Evolutionary conservation across 805 yeast genomes (phyloP), one percentile per base, ranked within the genome.

Genomic region (Sporopachydermia quercuum): DNA sequence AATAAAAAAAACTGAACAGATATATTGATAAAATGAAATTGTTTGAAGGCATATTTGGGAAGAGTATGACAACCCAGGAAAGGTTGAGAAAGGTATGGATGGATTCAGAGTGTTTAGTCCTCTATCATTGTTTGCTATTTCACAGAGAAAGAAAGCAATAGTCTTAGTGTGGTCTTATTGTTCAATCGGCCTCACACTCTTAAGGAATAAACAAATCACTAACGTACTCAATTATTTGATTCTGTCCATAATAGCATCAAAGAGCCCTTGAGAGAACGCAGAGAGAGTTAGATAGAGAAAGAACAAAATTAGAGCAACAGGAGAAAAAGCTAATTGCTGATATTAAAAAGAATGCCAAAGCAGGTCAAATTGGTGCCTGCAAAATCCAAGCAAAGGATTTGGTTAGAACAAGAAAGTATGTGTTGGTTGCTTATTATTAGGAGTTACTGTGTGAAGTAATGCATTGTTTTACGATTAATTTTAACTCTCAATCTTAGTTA

Each of bases 41-140:
- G 50, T 72, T 91, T 48, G 94, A 87, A 53, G 91, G 97, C 97
- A 85, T 83, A 18, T 91, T 91, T 62, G 98, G 98, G 5, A 83
- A 85, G 68, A 74, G 79, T 55, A 63, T 81, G 46, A 85, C 97
- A 37, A 97, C 98, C 6, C 96, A 87, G 56, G 98, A 91, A 61
- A 71, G 86, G 57, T 72, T 91, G 55, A 76, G 96, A 46, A 89
- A 76, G 52, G 71, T 65, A 51, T 23, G 30, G 8, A 23, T 40
- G 66, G 53, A 6, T 17, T 8, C 19, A 19, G 18, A 13, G 35
- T 18, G 8, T 14, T 16, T 23, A n/a, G n/a, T n/a, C n/a, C n/a
- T n/a, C n/a, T n/a, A n/a, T n/a, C n/a, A n/a, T n/a, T n/a, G n/a
- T n/a, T n/a, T n/a, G n/a, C n/a, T n/a, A n/a, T n/a, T n/a, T n/a